A percentile compares a stretch with the other conserved stretches of the same genome.
Conservation (phyloP, 176 grass and related monocot genomes). For the Avena eriantha region DNA sequence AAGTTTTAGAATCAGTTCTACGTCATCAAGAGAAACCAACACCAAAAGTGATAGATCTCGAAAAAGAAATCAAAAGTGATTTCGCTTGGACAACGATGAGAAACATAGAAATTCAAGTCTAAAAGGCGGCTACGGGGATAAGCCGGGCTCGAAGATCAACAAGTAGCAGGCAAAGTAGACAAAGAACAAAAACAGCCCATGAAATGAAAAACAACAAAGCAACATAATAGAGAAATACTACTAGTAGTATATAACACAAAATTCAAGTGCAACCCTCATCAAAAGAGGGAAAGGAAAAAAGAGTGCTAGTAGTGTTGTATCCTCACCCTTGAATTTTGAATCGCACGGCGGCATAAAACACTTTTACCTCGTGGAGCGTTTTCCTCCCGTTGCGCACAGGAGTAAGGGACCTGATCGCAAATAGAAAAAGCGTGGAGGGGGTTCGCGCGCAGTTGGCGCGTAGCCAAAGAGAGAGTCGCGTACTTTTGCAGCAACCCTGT, state of each 20-base stretch:
- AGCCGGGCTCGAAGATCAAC: not conserved
- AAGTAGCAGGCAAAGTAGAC: not conserved
- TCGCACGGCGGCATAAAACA: not conserved
- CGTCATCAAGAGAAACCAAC: too few relatives aligned
- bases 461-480: slow-evolving; percentile 25
- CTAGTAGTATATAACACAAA: not conserved
- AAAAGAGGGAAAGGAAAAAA: not conserved
- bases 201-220: not conserved
- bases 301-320: not conserved
- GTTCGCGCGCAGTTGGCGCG: not conserved
- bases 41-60: too few relatives aligned
- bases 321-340: not conserved
- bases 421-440: rapidly evolving
- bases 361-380: not conserved
- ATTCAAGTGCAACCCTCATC: not conserved
- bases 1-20: too few relatives aligned
- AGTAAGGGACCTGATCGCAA: not conserved
- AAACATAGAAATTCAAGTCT: too few relatives aligned
- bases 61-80: too few relatives aligned
- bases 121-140: not conserved
- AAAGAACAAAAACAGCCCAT: not conserved
- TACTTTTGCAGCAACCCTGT: slow-evolving; percentile 46
- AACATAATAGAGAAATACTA: not conserved
- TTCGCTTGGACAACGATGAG: too few relatives aligned
- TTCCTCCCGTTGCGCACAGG: not conserved